These are phyloP conservation scores for Ensete glaucum DNA, from an alignment of 176 grass and related monocot genomes.

Conservation along the genomic window DNA sequence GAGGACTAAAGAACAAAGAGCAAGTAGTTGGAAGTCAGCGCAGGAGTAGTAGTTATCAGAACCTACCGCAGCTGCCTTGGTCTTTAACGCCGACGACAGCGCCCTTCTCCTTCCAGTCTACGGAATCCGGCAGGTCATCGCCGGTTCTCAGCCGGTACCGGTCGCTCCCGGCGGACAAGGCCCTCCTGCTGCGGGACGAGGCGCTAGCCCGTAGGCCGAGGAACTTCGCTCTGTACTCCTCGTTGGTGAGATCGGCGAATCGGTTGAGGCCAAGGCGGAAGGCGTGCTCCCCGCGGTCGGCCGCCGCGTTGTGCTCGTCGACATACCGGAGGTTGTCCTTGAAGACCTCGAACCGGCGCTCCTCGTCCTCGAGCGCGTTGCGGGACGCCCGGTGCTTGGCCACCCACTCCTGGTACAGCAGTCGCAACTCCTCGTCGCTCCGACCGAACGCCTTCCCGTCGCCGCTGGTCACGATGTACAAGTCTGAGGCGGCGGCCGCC, in stretches of 20 bases:
- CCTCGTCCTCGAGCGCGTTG: conserved; percentile 53
- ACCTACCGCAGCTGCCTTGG: conserved; percentile 18
- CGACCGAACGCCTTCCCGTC: conserved; percentile 32
- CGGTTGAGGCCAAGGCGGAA: conserved; percentile 4
- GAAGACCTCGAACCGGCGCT: conserved; percentile 55
- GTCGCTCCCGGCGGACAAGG: neutral
- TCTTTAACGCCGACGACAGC: conserved; percentile 18
- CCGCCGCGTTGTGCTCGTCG: conserved; percentile 66
- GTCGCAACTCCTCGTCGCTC: conserved; percentile 39
- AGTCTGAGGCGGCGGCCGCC: conserved; percentile 1
- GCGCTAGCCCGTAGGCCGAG: neutral
- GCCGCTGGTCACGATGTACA: conserved; percentile 48
- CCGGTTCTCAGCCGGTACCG: conserved; percentile 2
- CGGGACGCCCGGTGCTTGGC: conserved; percentile 26
- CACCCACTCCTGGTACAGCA: conserved; percentile 57
- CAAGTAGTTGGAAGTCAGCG: neutral
- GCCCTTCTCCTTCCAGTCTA: conserved; percentile 11
- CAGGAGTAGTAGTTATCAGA: neutral
- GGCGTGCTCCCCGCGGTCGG: neutral
- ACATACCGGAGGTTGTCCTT: conserved; percentile 79
- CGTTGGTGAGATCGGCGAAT: conserved; percentile 17
- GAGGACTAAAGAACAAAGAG: too few relatives aligned
- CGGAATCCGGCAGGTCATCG: conserved; percentile 6
- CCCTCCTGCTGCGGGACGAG: neutral
- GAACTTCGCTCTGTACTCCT: conserved; percentile 9